Evolutionary conservation across 768 basidiomycete genomes (phyloP), one percentile per base, ranked within the genome.

Genomic region (Podaxis carcinomalis): DNA sequence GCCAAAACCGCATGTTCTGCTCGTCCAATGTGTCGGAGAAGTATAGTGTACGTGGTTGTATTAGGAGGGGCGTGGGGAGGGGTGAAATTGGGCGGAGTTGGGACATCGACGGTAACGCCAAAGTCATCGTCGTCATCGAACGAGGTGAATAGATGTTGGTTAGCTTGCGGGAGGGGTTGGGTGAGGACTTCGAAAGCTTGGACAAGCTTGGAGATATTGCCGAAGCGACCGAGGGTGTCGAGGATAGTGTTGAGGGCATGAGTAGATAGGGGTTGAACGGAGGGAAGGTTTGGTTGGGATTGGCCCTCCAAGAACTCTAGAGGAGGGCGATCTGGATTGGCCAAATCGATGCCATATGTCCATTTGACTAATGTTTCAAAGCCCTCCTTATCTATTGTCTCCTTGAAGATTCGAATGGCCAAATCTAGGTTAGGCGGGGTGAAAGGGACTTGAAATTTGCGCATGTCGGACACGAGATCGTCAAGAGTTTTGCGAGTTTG

Each of bases 111-210:
- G 28, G 77, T 66, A 54, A 80, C 77, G 32, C 80, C 81, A 63
- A 81, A 84, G 66, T 92, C 87, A 42, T 90, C 89, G 51, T 89
- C 87, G 21, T 88, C 87, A 49, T 89, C 87, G 69, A 86, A 88
- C 11, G 83, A 79, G 5, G 80, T 74, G 62, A 81, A 77, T 57
- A 78, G 74, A 64, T 78, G 75, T 68, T 79, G 74, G 51, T 72
- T 76, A 46, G 80, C 77, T 61, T 75, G 72, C 10, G 88, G 85
- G 28, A 92, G 77, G 14, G 89, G 89, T 51, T 85, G 80, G 0
- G 91, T 90, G 61, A 92, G 83, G 28, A 89, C 85, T 65, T 93
- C 92, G 67, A 92, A 93, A 1, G 87, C 80, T 67, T 85, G 83
- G 4, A 93, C 80, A 68, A 93, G 80, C 65, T 83, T 85, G 3